Evolutionary conservation across 345 rosid genomes (phyloP).

Genomic region (Cochlearia excelsa): DNA sequence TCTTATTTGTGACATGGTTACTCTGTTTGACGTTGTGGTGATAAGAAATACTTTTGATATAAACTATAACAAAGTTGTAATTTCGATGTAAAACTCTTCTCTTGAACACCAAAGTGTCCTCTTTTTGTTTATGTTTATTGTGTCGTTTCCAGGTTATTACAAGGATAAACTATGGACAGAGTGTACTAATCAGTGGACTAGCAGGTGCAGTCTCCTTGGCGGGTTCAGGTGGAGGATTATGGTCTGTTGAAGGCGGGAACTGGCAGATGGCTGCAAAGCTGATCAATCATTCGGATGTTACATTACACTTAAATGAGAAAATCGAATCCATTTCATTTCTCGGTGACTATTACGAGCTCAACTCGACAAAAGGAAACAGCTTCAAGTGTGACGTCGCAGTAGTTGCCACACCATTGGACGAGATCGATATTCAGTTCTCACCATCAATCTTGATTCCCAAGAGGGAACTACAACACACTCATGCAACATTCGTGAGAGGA

Average conservation of each 20-base stretch:
- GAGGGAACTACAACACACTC: conserved; percentile 83
- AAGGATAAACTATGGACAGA: conserved; percentile 91
- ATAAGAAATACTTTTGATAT: neutral
- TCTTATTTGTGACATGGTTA: conserved; percentile 2
- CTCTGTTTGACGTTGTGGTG: neutral
- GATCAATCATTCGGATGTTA: conserved; percentile 63
- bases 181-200: conserved; percentile 73
- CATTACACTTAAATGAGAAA: conserved; percentile 63
- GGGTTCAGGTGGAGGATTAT: conserved; percentile 82
- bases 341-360: conserved; percentile 70
- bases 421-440: conserved; percentile 57
- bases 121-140: neutral
- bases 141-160: conserved; percentile 61
- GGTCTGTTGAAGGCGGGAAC: conserved; percentile 92
- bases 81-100: neutral
- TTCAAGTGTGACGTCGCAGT: conserved; percentile 64
- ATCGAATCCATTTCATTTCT: conserved; percentile 59
- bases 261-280: conserved; percentile 92
- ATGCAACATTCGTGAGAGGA: conserved; percentile 91
- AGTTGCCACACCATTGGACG: conserved; percentile 79
- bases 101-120: neutral
- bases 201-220: conserved; percentile 98
- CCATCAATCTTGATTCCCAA: conserved; percentile 67
- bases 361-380: conserved; percentile 65
- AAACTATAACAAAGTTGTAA: neutral